Base-by-base conservation (phyloP, 2,329 filamentous ascomycete species). In the Trichoderma brevicompactum region DNA sequence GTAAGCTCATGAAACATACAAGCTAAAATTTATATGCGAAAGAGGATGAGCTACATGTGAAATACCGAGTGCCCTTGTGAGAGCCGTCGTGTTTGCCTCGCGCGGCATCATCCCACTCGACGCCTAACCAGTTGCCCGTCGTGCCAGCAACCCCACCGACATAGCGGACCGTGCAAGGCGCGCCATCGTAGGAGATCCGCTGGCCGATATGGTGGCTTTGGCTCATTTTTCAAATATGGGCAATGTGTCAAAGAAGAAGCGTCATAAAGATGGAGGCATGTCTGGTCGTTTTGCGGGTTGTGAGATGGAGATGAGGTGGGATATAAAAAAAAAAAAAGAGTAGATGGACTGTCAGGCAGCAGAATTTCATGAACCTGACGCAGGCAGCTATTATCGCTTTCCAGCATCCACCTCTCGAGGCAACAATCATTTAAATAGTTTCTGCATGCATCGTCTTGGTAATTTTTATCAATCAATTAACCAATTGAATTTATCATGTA, bases 31-130 rank as follows among this genome's bases (percentile, higher is more conserved):
- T n/a, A n/a, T n/a, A n/a, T n/a, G n/a, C n/a, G n/a, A n/a, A 62
- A 50, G 62, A 49, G 50, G 9, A 23, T 15, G 7, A 34, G 46
- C 13, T 85, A 94, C 94, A 97, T 71, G 83, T 80, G 73, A 98
- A 98, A 75, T 97, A 97, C 68, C 86, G 87, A 68, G 85, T 82
- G 66, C 90, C 92, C 69, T 90, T 88, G 78, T 96, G 88, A 67
- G 89, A 88, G 66, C 95, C 95, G 73, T 94, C 87, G 78, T 99
- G 94, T 81, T 97, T 98, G 67, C 95, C 95, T 72, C 94, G 85
- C 43, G 82, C 84, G 65, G 88, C 81, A 76, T 97, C 92, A 78
- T 98, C 94, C 95, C 95, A 99, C 83, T 99, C 95, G 54, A 98
- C 92, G 53, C 95, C 95, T 40, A 98, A 84, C 94, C 94, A 98